These are phyloP conservation scores for Opeltia flavorubescens DNA, from an alignment of 495 filamentous ascomycete species.

Conservation along the genomic window DNA sequence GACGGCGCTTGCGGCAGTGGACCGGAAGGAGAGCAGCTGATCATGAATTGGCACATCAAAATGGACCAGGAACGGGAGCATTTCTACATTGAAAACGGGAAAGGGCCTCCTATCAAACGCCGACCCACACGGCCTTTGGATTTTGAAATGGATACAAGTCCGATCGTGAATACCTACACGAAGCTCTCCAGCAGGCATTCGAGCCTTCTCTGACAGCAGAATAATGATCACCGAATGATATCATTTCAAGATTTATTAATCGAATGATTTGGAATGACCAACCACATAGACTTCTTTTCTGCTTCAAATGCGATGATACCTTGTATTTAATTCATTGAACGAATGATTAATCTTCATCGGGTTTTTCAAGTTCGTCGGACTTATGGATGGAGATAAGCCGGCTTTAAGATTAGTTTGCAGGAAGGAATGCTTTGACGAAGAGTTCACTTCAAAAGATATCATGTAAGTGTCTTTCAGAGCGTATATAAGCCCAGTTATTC, in stretches of 20 bases:
- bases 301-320: too few species aligned
- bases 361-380: too few species aligned
- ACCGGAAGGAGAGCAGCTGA: conserved; percentile 36
- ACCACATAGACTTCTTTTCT: too few species aligned
- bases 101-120: neutral
- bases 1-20: conserved; percentile 52
- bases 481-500: too few species aligned
- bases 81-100: conserved; percentile 5
- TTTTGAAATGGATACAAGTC: conserved; percentile 1
- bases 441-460: too few species aligned
- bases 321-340: too few species aligned
- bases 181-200: neutral
- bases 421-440: too few species aligned
- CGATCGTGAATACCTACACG: neutral
- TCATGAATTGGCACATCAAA: conserved; percentile 44
- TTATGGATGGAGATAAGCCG: too few species aligned
- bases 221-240: neutral
- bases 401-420: too few species aligned
- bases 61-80: conserved; percentile 9
- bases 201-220: neutral
- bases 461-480: too few species aligned
- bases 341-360: too few species aligned
- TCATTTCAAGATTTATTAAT: neutral
- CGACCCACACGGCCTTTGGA: neutral
- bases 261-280: too few species aligned